A percentile compares a stretch with the other conserved stretches of the same genome.
Evolutionary conservation across 108 stramenopile genomes (phyloP).

Genomic region (Pseudonitzschia delicatissima): DNA sequence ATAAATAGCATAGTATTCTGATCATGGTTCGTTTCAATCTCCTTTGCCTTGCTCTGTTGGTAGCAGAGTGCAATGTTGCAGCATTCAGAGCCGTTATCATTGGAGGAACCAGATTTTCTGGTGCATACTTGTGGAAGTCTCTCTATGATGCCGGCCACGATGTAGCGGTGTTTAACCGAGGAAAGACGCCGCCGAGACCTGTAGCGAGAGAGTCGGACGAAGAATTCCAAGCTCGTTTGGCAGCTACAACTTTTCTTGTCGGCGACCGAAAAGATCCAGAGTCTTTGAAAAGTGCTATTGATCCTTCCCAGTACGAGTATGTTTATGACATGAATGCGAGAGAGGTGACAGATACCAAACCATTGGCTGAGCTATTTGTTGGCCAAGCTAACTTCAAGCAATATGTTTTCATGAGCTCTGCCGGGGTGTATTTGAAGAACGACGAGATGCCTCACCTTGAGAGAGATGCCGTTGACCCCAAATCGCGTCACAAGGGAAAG

Average conservation of each 20-base stretch:
- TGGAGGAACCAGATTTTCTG: conserved; percentile 40
- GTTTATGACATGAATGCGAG: conserved; percentile 41
- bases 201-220: conserved; percentile 26
- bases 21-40: conserved; percentile 1
- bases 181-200: conserved; percentile 27
- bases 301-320: conserved; percentile 35
- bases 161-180: conserved; percentile 36
- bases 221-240: conserved; percentile 24
- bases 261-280: conserved; percentile 33
- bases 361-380: conserved; percentile 27
- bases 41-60: neutral
- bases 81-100: conserved; percentile 33
- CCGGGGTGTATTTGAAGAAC: conserved; percentile 33
- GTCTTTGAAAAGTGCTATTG: conserved; percentile 16
- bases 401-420: conserved; percentile 38
- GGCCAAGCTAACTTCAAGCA: conserved; percentile 23
- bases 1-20: neutral
- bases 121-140: conserved; percentile 37
- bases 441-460: conserved; percentile 39
- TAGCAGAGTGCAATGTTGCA: neutral
- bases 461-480: conserved; percentile 31
- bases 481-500: conserved; percentile 34
- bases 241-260: conserved; percentile 18
- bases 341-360: conserved; percentile 27
- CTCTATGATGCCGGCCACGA: conserved; percentile 29